Evolutionary conservation across 352 stramenopile genomes (phyloP), one percentile per base, ranked within the genome.

Genomic region (Aphanomyces euteiches): DNA sequence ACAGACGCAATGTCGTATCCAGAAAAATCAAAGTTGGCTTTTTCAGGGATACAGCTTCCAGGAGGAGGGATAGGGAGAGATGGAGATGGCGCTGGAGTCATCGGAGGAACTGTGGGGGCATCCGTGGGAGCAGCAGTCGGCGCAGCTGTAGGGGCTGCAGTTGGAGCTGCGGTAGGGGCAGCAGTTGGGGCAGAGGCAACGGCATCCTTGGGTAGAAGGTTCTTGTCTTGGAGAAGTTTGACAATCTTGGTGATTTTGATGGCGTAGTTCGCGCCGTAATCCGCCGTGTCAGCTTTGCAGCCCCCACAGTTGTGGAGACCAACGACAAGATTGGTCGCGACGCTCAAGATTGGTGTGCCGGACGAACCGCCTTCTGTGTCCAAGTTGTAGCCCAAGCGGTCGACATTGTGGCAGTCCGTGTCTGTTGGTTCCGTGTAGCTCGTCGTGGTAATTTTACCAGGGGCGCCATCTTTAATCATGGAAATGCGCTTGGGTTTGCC

Each of bases 211-310:
- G 82, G 81, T 2, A 90, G 69, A n/a, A 89, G 66, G 56, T 79
- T 78, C 17, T 72, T 72, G 1, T 59, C 28, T 10, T 66, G 80
- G 67, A 93, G 72, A 47, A 90, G 76, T 17, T 74, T 73, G 7
- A 90, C 60, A 56, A 93, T 80, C 54, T 86, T 81, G 61, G 89
- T 73, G 47, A 72, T 84, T 73, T 90, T 92, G 66, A 94, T 82
- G 8, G 82, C 83, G 4, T 81, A 88, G 64, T 93, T 93, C 4
- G 28, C 4, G 38, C 57, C 57, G 41, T 63, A 58, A 17, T 19
- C 50, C 17, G 50, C 36, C 8, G 50, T 58, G 17, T 8, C 40
- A 0, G 34, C 47, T n/a, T 80, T 82, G 39, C 85, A 93, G 2
- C 85, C 84, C 3, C 83, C 83, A 64, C 83, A 91, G 66, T 88